Conservation (phyloP, 2,329 filamentous ascomycete species). For the Cytospora paraplurivora region DNA sequence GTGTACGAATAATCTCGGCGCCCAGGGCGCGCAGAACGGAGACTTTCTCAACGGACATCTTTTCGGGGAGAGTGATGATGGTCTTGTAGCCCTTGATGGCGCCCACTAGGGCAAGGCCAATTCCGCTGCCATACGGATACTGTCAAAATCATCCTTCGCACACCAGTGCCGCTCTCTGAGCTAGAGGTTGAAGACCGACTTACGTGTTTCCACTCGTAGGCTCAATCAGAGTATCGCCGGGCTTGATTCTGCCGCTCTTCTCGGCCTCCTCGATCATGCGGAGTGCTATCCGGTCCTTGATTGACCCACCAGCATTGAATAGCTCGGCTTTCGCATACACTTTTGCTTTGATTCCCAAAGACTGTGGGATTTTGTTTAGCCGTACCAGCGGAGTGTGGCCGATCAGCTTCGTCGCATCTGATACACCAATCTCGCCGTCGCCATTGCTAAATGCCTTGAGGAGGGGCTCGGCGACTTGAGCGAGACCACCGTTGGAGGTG, state of each 20-base stretch:
- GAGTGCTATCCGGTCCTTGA: slow-evolving; percentile 93
- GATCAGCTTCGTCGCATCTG: slow-evolving; percentile 82
- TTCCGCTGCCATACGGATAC: slow-evolving; percentile 57
- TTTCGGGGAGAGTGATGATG: slow-evolving; percentile 97
- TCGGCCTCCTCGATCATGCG: slow-evolving; percentile 98
- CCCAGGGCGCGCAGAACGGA: slow-evolving; percentile 90
- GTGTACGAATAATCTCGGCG: slow-evolving; percentile 96
- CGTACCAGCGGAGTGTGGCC: slow-evolving; percentile 95
- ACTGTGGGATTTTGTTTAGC: slow-evolving; percentile 89
- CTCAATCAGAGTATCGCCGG: slow-evolving; percentile 95
- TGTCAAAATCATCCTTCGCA: slow-evolving; percentile 33
- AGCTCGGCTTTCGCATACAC: slow-evolving; percentile 91
- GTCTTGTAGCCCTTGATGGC: slow-evolving; percentile 98
- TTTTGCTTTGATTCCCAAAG: slow-evolving; percentile 82
- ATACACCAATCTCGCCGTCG: slow-evolving; percentile 35
- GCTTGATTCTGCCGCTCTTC: slow-evolving; percentile 88
- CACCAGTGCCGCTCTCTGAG: neutral
- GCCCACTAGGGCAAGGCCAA: slow-evolving; percentile 88
- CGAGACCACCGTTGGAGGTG: slow-evolving; percentile 17
- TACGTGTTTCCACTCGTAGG: slow-evolving; percentile 94
- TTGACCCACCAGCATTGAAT: slow-evolving; percentile 91
- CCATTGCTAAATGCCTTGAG: slow-evolving; percentile 14
- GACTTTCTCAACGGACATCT: slow-evolving; percentile 99
- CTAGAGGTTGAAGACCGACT: slow-evolving; percentile 30
- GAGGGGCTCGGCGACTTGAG: slow-evolving; percentile 10